These are phyloP conservation scores for Ambrosia hybrid DNA, from an alignment of 140 eudicot species.

Conservation along the genomic window DNA sequence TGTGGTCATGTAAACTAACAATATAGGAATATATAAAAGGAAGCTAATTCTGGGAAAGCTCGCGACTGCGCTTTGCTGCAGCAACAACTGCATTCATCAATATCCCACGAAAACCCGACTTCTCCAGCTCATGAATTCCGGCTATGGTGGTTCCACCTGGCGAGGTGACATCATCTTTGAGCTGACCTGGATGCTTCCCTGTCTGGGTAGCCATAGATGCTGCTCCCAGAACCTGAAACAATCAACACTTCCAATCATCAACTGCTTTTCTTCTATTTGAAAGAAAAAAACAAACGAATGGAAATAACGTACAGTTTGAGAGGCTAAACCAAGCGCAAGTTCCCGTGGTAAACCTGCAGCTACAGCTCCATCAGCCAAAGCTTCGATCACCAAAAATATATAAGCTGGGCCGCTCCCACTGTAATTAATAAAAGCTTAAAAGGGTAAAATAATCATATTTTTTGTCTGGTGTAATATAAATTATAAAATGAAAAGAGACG, in stretches of 20 bases:
- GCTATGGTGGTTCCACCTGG: constrained; percentile 99
- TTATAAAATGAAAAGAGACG: neutral
- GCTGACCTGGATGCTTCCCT: constrained; percentile 98
- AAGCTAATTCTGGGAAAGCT: constrained; percentile 63
- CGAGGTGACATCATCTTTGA: constrained; percentile 94
- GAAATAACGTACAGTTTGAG: constrained; percentile 78
- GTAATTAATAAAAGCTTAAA: constrained; percentile 11
- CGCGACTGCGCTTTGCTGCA: constrained; percentile 82
- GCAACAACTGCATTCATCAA: constrained; percentile 97
- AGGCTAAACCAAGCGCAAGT: constrained; percentile 90
- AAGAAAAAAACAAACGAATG: neutral
- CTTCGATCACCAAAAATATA: constrained; percentile 84
- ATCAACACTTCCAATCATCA: neutral
- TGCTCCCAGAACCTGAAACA: constrained; percentile 85
- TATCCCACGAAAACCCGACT: constrained; percentile 87
- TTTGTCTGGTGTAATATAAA: neutral
- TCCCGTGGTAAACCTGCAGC: constrained; percentile 99
- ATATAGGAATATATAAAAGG: neutral
- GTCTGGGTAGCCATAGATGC: constrained; percentile 69
- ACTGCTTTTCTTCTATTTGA: neutral
- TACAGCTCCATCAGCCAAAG: constrained; percentile 99
- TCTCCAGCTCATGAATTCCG: constrained; percentile 89
- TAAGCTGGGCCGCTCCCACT: constrained; percentile 99
- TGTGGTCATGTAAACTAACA: neutral
- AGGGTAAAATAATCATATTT: neutral